Evolutionary conservation across 2,329 filamentous ascomycete species (phyloP).

Genomic region (Parascedosporium putredinis): DNA sequence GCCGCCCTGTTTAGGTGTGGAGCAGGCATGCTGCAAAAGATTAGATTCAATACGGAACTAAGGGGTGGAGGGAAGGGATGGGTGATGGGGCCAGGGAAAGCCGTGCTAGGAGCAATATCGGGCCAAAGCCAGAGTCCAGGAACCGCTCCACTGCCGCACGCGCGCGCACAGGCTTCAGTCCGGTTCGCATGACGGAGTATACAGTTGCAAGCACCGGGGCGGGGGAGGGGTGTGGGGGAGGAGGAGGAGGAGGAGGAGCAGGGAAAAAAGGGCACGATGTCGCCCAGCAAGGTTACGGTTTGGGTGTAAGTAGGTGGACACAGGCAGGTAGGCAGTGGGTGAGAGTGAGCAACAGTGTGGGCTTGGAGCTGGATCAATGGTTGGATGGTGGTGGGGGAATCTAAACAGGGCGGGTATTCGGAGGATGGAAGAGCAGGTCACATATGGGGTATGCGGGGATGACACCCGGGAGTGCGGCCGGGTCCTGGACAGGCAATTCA

Average conservation of each 20-base stretch:
- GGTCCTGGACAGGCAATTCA: slow-evolving; percentile 10
- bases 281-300: too few relatives aligned
- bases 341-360: too few relatives aligned
- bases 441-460: background rate
- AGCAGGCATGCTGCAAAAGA: too few relatives aligned
- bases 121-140: background rate
- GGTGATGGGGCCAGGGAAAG: background rate
- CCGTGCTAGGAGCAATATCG: background rate
- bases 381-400: too few relatives aligned
- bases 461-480: background rate
- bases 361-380: too few relatives aligned
- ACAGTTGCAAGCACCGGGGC: background rate
- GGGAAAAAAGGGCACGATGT: too few relatives aligned
- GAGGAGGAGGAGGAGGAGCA: background rate
- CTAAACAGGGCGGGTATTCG: background rate
- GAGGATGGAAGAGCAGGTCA: background rate
- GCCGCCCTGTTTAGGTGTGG: too few relatives aligned
- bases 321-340: too few relatives aligned
- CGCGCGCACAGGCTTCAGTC: background rate
- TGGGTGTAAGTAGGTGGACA: too few relatives aligned
- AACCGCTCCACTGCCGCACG: background rate
- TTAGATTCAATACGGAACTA: too few relatives aligned
- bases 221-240: background rate
- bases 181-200: background rate
- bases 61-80: too few relatives aligned